Evolutionary conservation across 345 rosid genomes (phyloP), one percentile per base, ranked within the genome.

Genomic region (Durio zibethinus): DNA sequence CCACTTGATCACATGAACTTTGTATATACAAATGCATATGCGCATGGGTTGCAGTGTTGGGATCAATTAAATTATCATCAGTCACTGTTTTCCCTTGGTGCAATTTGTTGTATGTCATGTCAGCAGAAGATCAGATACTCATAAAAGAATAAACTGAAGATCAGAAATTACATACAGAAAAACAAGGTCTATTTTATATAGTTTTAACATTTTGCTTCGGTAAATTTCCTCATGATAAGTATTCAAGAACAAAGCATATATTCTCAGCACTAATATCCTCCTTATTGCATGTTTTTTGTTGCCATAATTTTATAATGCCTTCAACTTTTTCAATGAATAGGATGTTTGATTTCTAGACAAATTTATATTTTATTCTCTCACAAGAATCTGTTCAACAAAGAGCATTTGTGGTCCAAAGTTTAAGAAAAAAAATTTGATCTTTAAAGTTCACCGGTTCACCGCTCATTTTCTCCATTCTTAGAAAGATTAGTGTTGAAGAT

Each of bases 361-460:
- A 70, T 29, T 47, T 50, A 70, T 31, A 29, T 27, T 70, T 70
- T 70, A 70, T 72, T 36, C 76, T 36, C 20, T 53, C 62, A 52
- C 10, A 36, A 72, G 33, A 72, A 72, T 72, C 63, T 72, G 29
- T 72, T 72, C 63, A 72, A 53, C 61, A 72, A 72, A 72, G 76
- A 50, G 76, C 63, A 72, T 35, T 12, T 53, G 76, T 53, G 76
- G 76, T 33, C 76, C 76, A 72, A 72, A 72, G 76, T 54, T 54
- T 9, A 14, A n/a, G n/a, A 4, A 29, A 53, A 7, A 11, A 52
- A 52, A 52, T 9, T 36, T 7, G 27, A 64, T 64, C 43, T n/a
- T 36, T 35, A 23, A 36, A 36, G 47, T n/a, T 64, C 47, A 64
- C 5, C 25, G n/a, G n/a, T n/a, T n/a, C n/a, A n/a, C 69, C 27